A percentile compares a stretch with the other conserved stretches of the same genome.
Conservation (phyloP, 1,284 basidiomycete genomes). For the Fomitopsis pinicola region DNA sequence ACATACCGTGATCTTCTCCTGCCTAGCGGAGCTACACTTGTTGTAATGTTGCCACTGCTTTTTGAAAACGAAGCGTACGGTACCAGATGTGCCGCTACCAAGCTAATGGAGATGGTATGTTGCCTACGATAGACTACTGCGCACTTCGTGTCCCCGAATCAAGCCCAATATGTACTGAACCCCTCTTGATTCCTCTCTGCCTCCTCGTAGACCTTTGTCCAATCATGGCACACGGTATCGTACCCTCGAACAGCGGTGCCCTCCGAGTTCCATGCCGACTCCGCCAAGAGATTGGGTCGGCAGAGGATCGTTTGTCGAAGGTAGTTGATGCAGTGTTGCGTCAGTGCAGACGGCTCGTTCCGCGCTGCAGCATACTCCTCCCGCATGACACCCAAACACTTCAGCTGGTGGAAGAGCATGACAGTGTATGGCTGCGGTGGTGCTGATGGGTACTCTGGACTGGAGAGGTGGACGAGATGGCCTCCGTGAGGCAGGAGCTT, state of each 20-base stretch:
- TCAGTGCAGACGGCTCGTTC: conserved; percentile 6
- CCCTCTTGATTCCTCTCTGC: conserved; percentile 10
- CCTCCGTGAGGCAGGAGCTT: conserved; percentile 14
- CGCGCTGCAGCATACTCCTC: conserved; percentile 7
- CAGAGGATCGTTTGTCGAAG: conserved; percentile 15
- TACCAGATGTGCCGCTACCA: too few relatives aligned
- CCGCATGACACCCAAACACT: conserved; percentile 18
- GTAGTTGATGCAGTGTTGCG: conserved; percentile 21
- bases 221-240: conserved; percentile 10
- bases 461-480: conserved; percentile 10
- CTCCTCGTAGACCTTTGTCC: conserved; percentile 13
- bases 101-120: too few relatives aligned
- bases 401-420: conserved; percentile 19
- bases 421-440: conserved; percentile 13
- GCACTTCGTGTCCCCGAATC: too few relatives aligned
- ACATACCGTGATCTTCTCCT: too few relatives aligned
- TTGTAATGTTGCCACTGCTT: too few relatives aligned
- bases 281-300: conserved; percentile 11
- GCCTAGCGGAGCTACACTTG: too few relatives aligned
- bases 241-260: conserved; percentile 5
- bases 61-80: too few relatives aligned
- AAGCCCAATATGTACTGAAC: background rate
- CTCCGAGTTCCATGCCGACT: conserved; percentile 9
- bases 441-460: background rate
- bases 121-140: too few relatives aligned